These are phyloP conservation scores for Saccharomyces pastorianus DNA, from an alignment of 1,139 yeast genomes.

Conservation along the genomic window DNA sequence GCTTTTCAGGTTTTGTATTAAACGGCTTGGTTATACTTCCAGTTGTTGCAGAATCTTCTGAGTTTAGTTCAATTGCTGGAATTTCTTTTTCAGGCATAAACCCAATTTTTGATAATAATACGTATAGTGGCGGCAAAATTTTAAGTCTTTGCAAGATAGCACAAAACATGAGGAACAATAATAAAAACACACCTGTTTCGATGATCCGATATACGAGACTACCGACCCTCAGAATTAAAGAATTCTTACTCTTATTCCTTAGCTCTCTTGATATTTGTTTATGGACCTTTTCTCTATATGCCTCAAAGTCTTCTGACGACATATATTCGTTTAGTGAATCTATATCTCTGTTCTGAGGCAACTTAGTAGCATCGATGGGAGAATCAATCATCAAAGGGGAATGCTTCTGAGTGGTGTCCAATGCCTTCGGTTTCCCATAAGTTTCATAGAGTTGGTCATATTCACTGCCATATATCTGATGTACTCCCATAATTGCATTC, in stretches of 20 bases:
- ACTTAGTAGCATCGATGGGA: slow-evolving; percentile 8
- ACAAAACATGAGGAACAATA: slow-evolving; percentile 32
- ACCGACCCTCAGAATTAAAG: slow-evolving; percentile 19
- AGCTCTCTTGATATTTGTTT: slow-evolving; percentile 22
- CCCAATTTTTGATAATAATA: slow-evolving; percentile 30
- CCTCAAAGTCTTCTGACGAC: slow-evolving; percentile 22
- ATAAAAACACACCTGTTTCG: slow-evolving; percentile 44
- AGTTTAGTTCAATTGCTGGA: neutral
- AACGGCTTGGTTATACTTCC: neutral
- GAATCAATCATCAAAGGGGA: neutral
- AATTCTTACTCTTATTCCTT: slow-evolving; percentile 8
- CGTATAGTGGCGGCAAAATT: slow-evolving; percentile 35
- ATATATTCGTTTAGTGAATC: slow-evolving; percentile 19
- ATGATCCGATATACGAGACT: slow-evolving; percentile 38
- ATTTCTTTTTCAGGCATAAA: slow-evolving; percentile 13
- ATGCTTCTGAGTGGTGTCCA: neutral
- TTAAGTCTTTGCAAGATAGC: slow-evolving; percentile 35
- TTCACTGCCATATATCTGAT: slow-evolving; percentile 3
- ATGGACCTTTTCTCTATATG: slow-evolving; percentile 19
- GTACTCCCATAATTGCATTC: slow-evolving; percentile 31
- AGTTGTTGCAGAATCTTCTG: neutral
- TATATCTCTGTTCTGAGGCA: slow-evolving; percentile 5
- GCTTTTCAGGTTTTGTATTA: neutral
- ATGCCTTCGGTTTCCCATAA: slow-evolving; percentile 4
- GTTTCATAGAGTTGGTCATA: slow-evolving; percentile 10